These are phyloP conservation scores for Nitzschia sp. DNA, from an alignment of 108 stramenopile genomes.

Conservation along the genomic window DNA sequence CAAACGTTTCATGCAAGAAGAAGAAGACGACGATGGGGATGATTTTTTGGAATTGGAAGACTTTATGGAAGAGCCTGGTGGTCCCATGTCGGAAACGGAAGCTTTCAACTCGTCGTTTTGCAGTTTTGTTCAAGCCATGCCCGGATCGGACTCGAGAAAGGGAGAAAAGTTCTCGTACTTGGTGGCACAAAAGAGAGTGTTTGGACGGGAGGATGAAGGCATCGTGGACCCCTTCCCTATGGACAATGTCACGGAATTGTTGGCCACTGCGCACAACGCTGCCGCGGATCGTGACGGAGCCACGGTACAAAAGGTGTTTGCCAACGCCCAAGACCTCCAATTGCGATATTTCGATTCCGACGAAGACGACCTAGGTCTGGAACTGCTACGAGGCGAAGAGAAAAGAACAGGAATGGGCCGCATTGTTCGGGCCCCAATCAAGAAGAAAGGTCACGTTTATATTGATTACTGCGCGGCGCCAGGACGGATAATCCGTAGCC, in stretches of 20 bases:
- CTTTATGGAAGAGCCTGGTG: conserved; percentile 27
- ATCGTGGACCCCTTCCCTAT: neutral
- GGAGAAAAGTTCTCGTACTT: conserved; percentile 86
- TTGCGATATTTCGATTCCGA: conserved; percentile 53
- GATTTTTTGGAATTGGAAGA: conserved; percentile 20
- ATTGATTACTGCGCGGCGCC: conserved; percentile 71
- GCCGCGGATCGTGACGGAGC: conserved; percentile 37
- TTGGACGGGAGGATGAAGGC: conserved; percentile 12
- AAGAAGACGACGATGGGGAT: conserved; percentile 39
- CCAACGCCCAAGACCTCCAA: conserved; percentile 44
- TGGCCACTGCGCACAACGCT: conserved; percentile 44
- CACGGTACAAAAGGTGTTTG: conserved; percentile 15
- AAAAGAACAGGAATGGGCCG: conserved; percentile 62
- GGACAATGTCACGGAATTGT: conserved; percentile 54
- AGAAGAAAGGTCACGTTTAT: conserved; percentile 74
- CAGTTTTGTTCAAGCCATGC: conserved; percentile 83
- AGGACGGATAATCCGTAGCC: conserved; percentile 63
- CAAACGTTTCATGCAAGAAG: conserved; percentile 28
- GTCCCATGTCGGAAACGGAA: conserved; percentile 39
- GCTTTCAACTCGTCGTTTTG: conserved; percentile 72
- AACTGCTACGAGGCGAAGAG: conserved; percentile 59
- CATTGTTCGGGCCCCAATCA: conserved; percentile 73
- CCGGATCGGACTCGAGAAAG: conserved; percentile 48
- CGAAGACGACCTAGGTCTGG: conserved; percentile 63
- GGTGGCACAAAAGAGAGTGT: conserved; percentile 69